Conservation (phyloP, 2,329 filamentous ascomycete genomes). For the Teratosphaeria viscida region DNA sequence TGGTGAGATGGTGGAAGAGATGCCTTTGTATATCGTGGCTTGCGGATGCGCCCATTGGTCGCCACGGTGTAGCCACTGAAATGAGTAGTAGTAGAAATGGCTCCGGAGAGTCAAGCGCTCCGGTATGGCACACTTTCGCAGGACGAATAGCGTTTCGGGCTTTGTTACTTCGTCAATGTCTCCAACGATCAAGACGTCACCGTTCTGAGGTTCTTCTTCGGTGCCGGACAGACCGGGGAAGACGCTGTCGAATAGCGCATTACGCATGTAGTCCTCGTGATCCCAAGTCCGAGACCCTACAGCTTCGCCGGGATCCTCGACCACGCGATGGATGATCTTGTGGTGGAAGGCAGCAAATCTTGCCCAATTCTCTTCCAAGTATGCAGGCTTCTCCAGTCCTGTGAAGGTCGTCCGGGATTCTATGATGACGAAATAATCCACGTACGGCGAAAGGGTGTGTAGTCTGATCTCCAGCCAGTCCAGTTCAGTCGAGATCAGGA, state of each 20-base stretch:
- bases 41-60: constrained; percentile 48
- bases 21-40: constrained; percentile 45
- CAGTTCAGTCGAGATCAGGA: constrained; percentile 53
- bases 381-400: constrained; percentile 44
- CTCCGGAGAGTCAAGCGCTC: constrained; percentile 18
- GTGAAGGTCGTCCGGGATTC: constrained; percentile 52
- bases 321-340: constrained; percentile 52
- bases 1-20: constrained; percentile 40
- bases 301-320: constrained; percentile 34
- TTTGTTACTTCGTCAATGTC: constrained; percentile 52
- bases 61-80: constrained; percentile 21
- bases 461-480: constrained; percentile 57
- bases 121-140: constrained; percentile 18
- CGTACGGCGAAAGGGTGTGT: constrained; percentile 45
- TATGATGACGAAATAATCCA: constrained; percentile 57
- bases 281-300: constrained; percentile 35
- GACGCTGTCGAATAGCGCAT: constrained; percentile 49
- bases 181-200: constrained; percentile 49
- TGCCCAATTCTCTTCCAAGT: constrained; percentile 43
- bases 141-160: constrained; percentile 14
- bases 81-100: constrained; percentile 22
- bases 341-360: constrained; percentile 43
- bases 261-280: constrained; percentile 43
- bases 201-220: constrained; percentile 31
- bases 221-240: constrained; percentile 39